A percentile compares a stretch with the other conserved stretches of the same genome.
These are phyloP conservation scores for Daucus carota DNA, from an alignment of 129 eudicot genomes.

Conservation along the genomic window DNA sequence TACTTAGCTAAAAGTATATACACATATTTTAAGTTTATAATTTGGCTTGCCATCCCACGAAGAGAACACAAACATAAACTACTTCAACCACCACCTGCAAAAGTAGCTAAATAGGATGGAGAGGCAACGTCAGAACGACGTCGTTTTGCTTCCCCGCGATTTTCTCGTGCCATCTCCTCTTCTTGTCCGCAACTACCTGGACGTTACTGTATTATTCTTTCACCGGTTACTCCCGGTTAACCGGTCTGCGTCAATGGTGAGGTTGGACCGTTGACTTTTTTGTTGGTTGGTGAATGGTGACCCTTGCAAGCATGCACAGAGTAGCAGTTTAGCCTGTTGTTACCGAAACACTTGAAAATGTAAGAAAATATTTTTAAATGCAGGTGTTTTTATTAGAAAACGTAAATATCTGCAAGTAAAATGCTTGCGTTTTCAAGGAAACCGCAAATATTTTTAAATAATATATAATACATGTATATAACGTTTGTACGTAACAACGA, in stretches of 20 bases:
- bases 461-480: too few relatives aligned
- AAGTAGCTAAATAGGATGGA: not conserved
- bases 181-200: not conserved
- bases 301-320: not conserved
- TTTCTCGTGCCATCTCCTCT: slow-evolving; percentile 3
- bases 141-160: not conserved
- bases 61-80: not conserved
- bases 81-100: slow-evolving; percentile 4
- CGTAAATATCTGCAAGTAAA: too few relatives aligned
- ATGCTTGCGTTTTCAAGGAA: too few relatives aligned
- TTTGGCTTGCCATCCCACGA: too few relatives aligned
- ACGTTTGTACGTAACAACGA: too few relatives aligned
- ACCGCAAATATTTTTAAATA: too few relatives aligned
- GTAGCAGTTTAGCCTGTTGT: too few relatives aligned
- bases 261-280: not conserved
- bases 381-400: too few relatives aligned
- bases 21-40: too few relatives aligned
- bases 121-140: not conserved
- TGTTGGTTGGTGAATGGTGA: not conserved
- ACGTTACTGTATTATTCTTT: not conserved
- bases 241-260: not conserved
- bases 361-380: too few relatives aligned
- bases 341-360: too few relatives aligned
- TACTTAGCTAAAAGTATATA: too few relatives aligned
- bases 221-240: slow-evolving; percentile 6